Evolutionary conservation across 768 basidiomycete species (phyloP).

Genomic region (Hygrocybe coccinea): DNA sequence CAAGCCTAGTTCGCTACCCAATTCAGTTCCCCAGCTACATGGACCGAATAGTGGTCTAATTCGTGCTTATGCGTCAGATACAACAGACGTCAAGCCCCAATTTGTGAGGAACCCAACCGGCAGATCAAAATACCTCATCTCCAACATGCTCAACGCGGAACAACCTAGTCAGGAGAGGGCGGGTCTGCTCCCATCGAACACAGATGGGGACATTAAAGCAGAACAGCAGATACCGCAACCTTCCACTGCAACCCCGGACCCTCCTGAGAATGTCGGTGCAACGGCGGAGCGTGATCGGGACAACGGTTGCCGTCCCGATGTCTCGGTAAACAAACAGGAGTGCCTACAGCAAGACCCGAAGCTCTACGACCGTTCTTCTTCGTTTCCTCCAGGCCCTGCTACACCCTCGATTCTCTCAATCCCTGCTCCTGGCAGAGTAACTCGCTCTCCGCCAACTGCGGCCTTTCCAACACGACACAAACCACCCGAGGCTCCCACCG

Average conservation of each 20-base stretch:
- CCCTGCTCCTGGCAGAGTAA: slow-evolving; percentile 25
- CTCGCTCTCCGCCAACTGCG: slow-evolving; percentile 18
- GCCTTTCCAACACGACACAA: neutral
- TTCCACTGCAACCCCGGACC: neutral
- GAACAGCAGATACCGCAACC: neutral
- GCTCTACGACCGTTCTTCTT: slow-evolving; percentile 41
- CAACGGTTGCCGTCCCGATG: slow-evolving; percentile 5
- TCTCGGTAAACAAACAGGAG: slow-evolving; percentile 10
- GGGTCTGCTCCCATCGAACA: too few species aligned
- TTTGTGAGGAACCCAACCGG: too few species aligned
- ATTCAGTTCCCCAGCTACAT: too few species aligned
- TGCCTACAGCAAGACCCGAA: slow-evolving; percentile 49
- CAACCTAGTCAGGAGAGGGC: too few species aligned
- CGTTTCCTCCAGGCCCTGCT: slow-evolving; percentile 23
- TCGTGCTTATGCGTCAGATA: too few species aligned
- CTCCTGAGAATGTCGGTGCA: neutral
- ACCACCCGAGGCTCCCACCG: slow-evolving; percentile 29
- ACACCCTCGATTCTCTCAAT: slow-evolving; percentile 14
- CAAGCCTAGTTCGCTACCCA: neutral
- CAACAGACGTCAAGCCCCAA: too few species aligned
- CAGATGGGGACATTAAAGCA: too few species aligned
- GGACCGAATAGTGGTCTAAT: too few species aligned
- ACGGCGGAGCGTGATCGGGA: too few species aligned
- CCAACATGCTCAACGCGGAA: too few species aligned
- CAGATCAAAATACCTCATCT: too few species aligned